Evolutionary conservation across 169 alveolate genomes (phyloP).

Genomic region (Ichthyophthirius multifiliis): DNA sequence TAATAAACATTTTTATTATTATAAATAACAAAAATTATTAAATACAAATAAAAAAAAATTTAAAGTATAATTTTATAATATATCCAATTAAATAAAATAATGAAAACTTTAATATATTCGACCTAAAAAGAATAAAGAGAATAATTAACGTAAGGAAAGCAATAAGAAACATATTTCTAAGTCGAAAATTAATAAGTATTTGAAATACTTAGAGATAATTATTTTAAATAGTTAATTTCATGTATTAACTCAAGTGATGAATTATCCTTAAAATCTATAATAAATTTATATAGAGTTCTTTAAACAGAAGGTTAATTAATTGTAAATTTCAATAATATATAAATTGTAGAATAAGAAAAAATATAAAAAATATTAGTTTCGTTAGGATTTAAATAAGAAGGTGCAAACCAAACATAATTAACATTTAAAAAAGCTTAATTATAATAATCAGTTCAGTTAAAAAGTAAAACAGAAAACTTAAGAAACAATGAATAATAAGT

Average conservation of each 20-base stretch:
- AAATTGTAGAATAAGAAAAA: neutral
- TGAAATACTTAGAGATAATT: conserved; percentile 2
- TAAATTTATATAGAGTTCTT: neutral
- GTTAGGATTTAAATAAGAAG: neutral
- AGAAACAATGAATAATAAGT: neutral
- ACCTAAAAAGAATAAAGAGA: neutral
- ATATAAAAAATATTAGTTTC: neutral
- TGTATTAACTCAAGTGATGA: neutral
- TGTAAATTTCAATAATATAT: neutral
- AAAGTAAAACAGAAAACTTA: neutral
- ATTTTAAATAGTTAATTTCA: neutral
- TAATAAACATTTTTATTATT: too few relatives aligned
- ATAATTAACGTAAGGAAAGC: neutral
- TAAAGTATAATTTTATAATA: too few relatives aligned
- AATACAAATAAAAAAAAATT: too few relatives aligned
- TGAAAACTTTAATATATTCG: neutral
- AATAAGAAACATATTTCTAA: neutral
- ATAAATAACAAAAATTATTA: too few relatives aligned
- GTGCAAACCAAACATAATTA: neutral
- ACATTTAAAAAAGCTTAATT: neutral
- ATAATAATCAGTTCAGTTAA: neutral
- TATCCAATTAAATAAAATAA: neutral
- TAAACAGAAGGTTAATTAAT: neutral
- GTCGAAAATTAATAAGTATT: neutral
- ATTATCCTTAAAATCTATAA: neutral